These are phyloP conservation scores for Crepidotus variabilis DNA, from an alignment of 768 basidiomycete species.

Conservation along the genomic window DNA sequence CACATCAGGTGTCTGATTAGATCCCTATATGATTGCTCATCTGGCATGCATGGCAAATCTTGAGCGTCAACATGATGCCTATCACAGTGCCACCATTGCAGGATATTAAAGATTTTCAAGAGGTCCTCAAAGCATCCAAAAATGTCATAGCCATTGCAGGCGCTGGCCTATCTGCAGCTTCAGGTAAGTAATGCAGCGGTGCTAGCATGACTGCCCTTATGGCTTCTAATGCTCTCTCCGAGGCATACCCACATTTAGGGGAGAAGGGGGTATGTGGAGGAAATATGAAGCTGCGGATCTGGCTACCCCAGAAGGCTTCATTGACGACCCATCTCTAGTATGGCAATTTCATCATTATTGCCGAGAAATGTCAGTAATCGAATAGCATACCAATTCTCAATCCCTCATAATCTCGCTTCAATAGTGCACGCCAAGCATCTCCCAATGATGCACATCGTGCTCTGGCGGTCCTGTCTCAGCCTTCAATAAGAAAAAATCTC, in stretches of 20 bases:
- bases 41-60: too few relatives aligned
- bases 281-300: constrained; percentile 46
- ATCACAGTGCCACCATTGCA: constrained; percentile 23
- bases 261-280: constrained; percentile 48
- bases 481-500: constrained; percentile 29
- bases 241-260: constrained; percentile 43
- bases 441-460: constrained; percentile 58
- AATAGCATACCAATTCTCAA: background rate
- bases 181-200: constrained; percentile 32
- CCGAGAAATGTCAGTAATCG: constrained; percentile 46
- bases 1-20: too few relatives aligned
- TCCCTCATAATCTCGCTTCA: too few relatives aligned
- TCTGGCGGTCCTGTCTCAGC: constrained; percentile 43
- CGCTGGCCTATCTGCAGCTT: constrained; percentile 64
- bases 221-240: background rate
- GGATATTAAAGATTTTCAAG: constrained; percentile 28
- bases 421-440: constrained; percentile 39
- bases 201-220: background rate
- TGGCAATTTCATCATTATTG: constrained; percentile 70
- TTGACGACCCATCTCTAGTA: constrained; percentile 40
- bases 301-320: constrained; percentile 52
- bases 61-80: too few relatives aligned
- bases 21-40: too few relatives aligned
- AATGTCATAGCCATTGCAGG: constrained; percentile 41
- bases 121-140: constrained; percentile 23